Base-by-base conservation (phyloP, 352 stramenopile genomes). In the Globisporangium alternatum region DNA sequence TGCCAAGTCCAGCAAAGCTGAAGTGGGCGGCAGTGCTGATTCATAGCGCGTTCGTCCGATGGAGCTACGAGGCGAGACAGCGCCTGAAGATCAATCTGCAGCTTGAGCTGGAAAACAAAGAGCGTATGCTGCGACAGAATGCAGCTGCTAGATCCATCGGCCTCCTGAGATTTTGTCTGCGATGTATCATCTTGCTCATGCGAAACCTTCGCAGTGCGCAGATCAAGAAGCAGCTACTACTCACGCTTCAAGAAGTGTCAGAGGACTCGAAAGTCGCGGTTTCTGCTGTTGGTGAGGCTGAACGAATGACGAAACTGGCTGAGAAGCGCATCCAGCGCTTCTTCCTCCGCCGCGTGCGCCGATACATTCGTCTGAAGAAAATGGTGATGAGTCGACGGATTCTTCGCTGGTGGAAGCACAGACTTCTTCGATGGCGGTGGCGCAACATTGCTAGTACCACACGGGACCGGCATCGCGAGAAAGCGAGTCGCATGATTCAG, bases 401-500 rank as follows among this genome's bases (percentile, higher is more conserved):
- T 13, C 37, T 72, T 8, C 74, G 62, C 3, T 89, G 77, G 73
- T 89, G 77, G 78, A 80, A 72, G 37, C 67, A 39, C 4, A 73
- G 48, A 30, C 48, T 60, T 8, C 59, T 66, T 21, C 10, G 30
- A 8, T 60, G 53, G 37, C 75, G 65, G n/a, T 88, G 78, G 73
- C 68, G 70, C 6, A 30, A 62, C 12, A 13, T 64, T 5, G 78
- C 68, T 1, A 43, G 52, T 37, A 15, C 10, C 7, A 47, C 60
- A 31, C 56, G 64, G 2, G 15, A 60, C 8, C 17, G 37, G 17
- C 56, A 72, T 31, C 71, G 72, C 5, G 56, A 70, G 12, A 13
- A 45, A 7, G 75, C 82, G 17, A 71, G 75, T n/a, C 58, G 61
- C 2, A n/a, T 41, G n/a, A 85, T 91, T 28, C 82, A 91, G 60